Percentiles rank a stretch among this genome's conserved stretches.
These are phyloP conservation scores for Saururus chinensis DNA, from an alignment of 164 flowering plant genomes.

Conservation along the genomic window DNA sequence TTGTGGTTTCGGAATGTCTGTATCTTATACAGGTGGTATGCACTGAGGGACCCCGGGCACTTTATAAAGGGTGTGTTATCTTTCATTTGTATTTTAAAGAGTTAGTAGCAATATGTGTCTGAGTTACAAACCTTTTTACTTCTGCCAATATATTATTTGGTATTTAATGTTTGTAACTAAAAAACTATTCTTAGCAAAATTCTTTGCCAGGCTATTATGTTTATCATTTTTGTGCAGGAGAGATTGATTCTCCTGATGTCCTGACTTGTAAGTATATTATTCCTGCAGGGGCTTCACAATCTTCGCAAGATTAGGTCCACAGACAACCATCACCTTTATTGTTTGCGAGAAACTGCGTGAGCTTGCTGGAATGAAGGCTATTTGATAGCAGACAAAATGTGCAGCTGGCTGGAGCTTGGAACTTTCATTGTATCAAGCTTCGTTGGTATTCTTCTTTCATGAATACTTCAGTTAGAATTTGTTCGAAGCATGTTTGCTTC, in stretches of 20 bases:
- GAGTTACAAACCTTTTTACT: constrained; percentile 44
- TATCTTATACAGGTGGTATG: neutral
- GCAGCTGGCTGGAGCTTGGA: no score
- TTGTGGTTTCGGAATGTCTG: no score
- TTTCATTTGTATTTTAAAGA: neutral
- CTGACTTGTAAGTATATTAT: neutral
- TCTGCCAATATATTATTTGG: constrained; percentile 29
- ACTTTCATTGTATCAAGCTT: no score
- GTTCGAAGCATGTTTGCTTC: no score
- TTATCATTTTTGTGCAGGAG: constrained; percentile 23
- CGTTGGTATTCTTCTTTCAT: no score
- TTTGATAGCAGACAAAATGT: constrained; percentile 19
- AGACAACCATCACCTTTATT: constrained; percentile 73
- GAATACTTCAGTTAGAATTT: no score
- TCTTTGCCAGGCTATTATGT: neutral
- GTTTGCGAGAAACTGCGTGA: constrained; percentile 78
- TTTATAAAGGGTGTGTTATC: constrained; percentile 68
- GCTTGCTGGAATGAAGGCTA: constrained; percentile 63
- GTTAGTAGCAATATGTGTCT: neutral
- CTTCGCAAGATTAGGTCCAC: constrained; percentile 83
- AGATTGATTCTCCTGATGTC: constrained; percentile 66
- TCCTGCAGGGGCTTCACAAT: constrained; percentile 62
- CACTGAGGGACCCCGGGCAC: constrained; percentile 46
- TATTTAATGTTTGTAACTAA: no score
- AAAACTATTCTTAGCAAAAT: no score